These are phyloP conservation scores for Pseudogymnoascus sp. DNA, from an alignment of 2,329 filamentous ascomycete genomes.

Conservation along the genomic window DNA sequence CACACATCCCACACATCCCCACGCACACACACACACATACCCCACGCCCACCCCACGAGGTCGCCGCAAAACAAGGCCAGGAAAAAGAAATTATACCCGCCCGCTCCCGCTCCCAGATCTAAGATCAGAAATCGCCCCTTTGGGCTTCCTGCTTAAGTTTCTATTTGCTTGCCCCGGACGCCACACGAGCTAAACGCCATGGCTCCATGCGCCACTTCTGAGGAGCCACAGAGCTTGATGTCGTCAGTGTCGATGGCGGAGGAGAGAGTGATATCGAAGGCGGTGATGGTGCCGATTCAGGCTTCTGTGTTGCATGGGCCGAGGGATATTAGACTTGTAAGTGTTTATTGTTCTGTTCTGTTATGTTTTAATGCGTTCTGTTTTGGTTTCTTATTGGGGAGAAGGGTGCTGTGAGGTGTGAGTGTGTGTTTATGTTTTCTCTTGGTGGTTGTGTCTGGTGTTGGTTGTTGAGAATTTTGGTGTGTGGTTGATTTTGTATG, in stretches of 20 bases:
- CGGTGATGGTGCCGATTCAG: conserved; percentile 28
- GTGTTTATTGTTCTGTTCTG: background rate
- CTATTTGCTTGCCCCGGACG: background rate
- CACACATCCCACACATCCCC: background rate
- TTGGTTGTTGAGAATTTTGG: background rate
- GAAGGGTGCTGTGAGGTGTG: background rate
- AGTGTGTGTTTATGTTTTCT: background rate
- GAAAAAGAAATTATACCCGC: conserved; percentile 7
- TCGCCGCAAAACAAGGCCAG: background rate
- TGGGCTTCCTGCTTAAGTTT: background rate
- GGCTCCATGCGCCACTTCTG: conserved; percentile 6
- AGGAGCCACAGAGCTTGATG: conserved; percentile 26
- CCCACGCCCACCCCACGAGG: conserved; percentile 2
- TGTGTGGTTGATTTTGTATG: conserved; percentile 45
- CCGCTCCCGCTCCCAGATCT: background rate
- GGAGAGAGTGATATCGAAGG: background rate
- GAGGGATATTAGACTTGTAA: conserved; percentile 48
- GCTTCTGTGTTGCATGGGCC: conserved; percentile 51
- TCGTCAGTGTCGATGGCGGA: conserved; percentile 25
- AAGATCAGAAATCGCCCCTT: conserved; percentile 4
- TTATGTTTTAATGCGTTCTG: too few relatives aligned
- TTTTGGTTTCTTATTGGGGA: conserved; percentile 14
- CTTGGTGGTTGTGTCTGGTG: background rate
- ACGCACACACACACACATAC: background rate
- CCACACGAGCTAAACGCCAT: background rate